Evolutionary conservation across 1,284 basidiomycete species (phyloP).

Genomic region (Fistulinella cinereoalba): DNA sequence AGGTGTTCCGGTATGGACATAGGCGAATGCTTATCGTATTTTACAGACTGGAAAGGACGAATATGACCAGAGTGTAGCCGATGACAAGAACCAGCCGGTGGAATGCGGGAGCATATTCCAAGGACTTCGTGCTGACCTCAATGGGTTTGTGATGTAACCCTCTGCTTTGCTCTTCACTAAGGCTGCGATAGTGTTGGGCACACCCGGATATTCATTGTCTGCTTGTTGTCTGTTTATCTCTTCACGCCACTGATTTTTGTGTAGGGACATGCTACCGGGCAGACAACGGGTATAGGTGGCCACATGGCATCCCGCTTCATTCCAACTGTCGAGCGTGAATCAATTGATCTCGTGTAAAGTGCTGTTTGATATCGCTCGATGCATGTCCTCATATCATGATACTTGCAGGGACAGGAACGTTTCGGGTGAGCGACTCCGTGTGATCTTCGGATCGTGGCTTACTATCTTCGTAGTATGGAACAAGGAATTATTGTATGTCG

Average conservation of each 20-base stretch:
- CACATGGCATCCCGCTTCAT: constrained; percentile 93
- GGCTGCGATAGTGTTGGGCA: constrained; percentile 48
- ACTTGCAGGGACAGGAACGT: constrained; percentile 68
- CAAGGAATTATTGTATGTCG: constrained; percentile 80
- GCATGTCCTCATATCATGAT: constrained; percentile 7
- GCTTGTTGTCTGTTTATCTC: constrained; percentile 14
- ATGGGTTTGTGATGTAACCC: constrained; percentile 51
- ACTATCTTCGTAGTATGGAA: constrained; percentile 70
- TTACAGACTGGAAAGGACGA: constrained; percentile 82
- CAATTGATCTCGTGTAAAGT: constrained; percentile 67
- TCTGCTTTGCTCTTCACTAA: constrained; percentile 10
- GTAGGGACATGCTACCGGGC: constrained; percentile 79
- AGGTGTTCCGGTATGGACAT: constrained; percentile 25
- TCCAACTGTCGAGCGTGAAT: constrained; percentile 95
- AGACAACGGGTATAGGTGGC: constrained; percentile 92
- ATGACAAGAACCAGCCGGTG: constrained; percentile 56
- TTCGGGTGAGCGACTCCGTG: constrained; percentile 46
- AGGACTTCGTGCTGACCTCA: constrained; percentile 79
- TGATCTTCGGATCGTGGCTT: neutral
- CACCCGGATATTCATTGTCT: constrained; percentile 76
- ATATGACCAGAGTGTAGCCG: constrained; percentile 73
- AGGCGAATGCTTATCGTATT: constrained; percentile 1
- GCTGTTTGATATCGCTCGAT: neutral
- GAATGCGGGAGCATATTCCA: constrained; percentile 80
- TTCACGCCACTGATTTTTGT: constrained; percentile 1